Conservation (phyloP, 2,329 filamentous ascomycete genomes). For the Pseudogymnoascus sp. region DNA sequence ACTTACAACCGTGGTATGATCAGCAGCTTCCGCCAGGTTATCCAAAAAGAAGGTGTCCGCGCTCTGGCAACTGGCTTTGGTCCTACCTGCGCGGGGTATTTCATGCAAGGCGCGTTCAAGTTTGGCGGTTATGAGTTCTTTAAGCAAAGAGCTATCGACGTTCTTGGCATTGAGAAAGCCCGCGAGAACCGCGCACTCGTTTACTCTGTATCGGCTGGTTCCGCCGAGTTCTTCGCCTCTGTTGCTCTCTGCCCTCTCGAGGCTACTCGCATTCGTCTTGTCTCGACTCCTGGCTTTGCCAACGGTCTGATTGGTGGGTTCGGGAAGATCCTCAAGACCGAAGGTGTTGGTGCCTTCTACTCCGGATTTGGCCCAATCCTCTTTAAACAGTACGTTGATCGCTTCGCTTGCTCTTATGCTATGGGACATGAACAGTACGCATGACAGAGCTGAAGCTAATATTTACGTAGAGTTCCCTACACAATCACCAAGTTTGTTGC, state of each 20-base stretch:
- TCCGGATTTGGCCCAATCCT: constrained; percentile 82
- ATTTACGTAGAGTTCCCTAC: constrained; percentile 62
- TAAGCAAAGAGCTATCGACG: constrained; percentile 84
- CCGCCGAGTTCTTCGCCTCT: constrained; percentile 63
- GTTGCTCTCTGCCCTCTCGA: constrained; percentile 85
- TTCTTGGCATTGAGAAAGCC: constrained; percentile 68
- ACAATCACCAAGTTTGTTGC: constrained; percentile 95
- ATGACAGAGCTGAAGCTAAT: constrained; percentile 6
- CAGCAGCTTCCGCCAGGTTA: constrained; percentile 79
- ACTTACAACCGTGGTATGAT: constrained; percentile 86
- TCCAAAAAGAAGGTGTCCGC: constrained; percentile 74
- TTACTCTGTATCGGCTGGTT: constrained; percentile 64
- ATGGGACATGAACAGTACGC: neutral
- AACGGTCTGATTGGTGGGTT: constrained; percentile 72
- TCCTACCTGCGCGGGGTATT: constrained; percentile 82
- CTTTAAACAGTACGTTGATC: constrained; percentile 61
- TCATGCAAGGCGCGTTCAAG: constrained; percentile 89
- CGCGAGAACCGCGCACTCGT: constrained; percentile 71
- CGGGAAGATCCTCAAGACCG: constrained; percentile 71
- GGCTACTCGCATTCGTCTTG: constrained; percentile 88
- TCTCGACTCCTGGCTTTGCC: constrained; percentile 80
- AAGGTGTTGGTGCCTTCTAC: constrained; percentile 83
- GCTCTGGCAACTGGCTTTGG: constrained; percentile 80
- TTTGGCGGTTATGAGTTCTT: constrained; percentile 95
- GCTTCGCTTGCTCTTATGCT: neutral